Conservation (phyloP, 1,139 yeast genomes). For the Saccharomyces hybrid region DNA sequence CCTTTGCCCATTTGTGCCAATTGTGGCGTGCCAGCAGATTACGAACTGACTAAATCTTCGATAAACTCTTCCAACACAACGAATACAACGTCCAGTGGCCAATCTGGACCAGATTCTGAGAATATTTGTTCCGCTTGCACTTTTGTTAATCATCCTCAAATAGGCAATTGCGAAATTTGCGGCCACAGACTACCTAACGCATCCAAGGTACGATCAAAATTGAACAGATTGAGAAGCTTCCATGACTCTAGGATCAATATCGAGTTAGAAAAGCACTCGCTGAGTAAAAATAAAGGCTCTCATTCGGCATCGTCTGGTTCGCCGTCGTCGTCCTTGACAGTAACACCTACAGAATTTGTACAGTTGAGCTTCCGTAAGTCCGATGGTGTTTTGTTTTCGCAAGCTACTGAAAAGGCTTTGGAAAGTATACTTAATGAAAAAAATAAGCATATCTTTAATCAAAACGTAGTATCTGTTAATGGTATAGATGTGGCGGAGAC, state of each 20-base stretch:
- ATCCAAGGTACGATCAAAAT: conserved; percentile 13
- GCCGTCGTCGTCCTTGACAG: background rate
- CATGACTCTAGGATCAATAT: conserved; percentile 30
- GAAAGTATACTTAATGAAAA: conserved; percentile 35
- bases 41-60: conserved; percentile 32
- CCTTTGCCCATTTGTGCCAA: conserved; percentile 54
- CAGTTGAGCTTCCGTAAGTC: conserved; percentile 59
- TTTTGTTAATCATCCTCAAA: conserved; percentile 72
- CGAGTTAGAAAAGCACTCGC: conserved; percentile 17
- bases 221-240: conserved; percentile 9
- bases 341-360: conserved; percentile 30
- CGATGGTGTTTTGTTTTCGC: conserved; percentile 45
- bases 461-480: conserved; percentile 23
- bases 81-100: background rate
- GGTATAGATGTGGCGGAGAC: conserved; percentile 13
- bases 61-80: conserved; percentile 6
- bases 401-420: conserved; percentile 37
- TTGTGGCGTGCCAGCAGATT: conserved; percentile 61
- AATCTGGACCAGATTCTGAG: conserved; percentile 23
- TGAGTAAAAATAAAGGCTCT: background rate
- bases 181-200: conserved; percentile 49
- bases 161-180: conserved; percentile 79
- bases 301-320: background rate
- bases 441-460: conserved; percentile 29
- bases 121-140: conserved; percentile 75